Conservation (phyloP, 2,329 filamentous ascomycete species). For the Cladosporium sphaerospermum region DNA sequence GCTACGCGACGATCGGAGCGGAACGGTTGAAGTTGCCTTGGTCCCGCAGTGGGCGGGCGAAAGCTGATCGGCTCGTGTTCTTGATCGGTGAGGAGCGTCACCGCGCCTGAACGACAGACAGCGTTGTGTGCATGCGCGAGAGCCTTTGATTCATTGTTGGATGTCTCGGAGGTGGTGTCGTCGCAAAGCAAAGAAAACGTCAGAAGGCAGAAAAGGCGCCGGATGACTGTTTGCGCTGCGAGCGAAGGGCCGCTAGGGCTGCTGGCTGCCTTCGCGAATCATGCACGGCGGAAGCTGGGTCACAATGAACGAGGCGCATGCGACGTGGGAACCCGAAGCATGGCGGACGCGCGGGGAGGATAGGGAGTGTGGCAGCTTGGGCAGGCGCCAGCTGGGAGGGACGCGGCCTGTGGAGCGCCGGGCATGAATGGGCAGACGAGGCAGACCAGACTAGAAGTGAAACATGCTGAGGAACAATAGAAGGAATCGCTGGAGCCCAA, state of each 20-base stretch:
- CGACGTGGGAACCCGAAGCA: constrained; percentile 7
- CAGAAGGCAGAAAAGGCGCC: constrained; percentile 8
- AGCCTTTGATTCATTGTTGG: constrained; percentile 19
- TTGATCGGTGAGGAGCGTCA: constrained; percentile 1
- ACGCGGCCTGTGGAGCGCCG: neutral
- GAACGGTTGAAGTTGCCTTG: neutral
- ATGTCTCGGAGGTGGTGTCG: constrained; percentile 23
- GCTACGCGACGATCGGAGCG: constrained; percentile 4
- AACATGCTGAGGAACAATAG: constrained; percentile 11
- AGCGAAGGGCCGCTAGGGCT: constrained; percentile 13
- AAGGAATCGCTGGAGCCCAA: constrained; percentile 7
- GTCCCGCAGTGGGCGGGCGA: neutral
- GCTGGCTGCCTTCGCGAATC: constrained; percentile 16
- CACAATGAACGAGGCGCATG: neutral
- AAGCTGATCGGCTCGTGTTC: neutral
- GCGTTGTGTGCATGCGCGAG: constrained; percentile 4
- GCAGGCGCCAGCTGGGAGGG: neutral
- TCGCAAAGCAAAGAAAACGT: constrained; percentile 14
- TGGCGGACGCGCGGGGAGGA: neutral
- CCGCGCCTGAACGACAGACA: constrained; percentile 1
- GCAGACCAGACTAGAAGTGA: constrained; percentile 1
- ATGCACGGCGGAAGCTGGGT: constrained; percentile 15
- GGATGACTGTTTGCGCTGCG: constrained; percentile 26
- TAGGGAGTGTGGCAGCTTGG: neutral
- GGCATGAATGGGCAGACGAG: neutral